Percentiles rank a stretch among this genome's conserved stretches.
These are phyloP conservation scores for Halophytophthora batemanensis DNA, from an alignment of 352 stramenopile species.

Conservation along the genomic window DNA sequence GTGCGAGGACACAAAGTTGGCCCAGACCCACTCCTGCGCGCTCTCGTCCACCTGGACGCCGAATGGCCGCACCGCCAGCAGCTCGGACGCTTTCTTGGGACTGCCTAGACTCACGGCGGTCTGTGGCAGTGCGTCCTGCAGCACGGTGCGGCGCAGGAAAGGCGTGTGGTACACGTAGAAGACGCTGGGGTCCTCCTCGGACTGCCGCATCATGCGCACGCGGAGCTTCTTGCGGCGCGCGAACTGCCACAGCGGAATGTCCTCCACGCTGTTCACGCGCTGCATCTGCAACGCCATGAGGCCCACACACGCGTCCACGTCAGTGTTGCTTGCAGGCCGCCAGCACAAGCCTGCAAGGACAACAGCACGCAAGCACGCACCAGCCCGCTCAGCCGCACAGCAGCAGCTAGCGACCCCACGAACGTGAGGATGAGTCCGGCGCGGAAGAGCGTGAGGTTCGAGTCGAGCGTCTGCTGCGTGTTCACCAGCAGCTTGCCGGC, in stretches of 20 bases:
- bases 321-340: too few relatives aligned
- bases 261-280: conserved; percentile 48
- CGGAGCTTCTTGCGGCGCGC: conserved; percentile 65
- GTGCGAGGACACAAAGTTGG: conserved; percentile 64
- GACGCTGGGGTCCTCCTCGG: conserved; percentile 54
- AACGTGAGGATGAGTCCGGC: conserved; percentile 46
- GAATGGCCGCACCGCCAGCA: conserved; percentile 67
- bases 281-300: conserved; percentile 28
- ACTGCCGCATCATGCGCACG: conserved; percentile 70
- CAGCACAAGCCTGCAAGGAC: background rate
- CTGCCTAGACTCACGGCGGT: conserved; percentile 10
- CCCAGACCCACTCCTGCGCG: conserved; percentile 62
- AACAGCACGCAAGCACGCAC: conserved; percentile 17
- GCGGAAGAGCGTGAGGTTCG: conserved; percentile 67
- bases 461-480: conserved; percentile 53
- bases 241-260: conserved; percentile 65
- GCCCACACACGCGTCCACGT: too few relatives aligned
- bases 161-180: conserved; percentile 86
- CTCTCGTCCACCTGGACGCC: conserved; percentile 72
- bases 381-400: conserved; percentile 53
- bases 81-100: conserved; percentile 15
- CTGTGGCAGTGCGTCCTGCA: conserved; percentile 54
- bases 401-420: conserved; percentile 34
- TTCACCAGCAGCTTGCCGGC: conserved; percentile 32
- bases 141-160: conserved; percentile 49